Evolutionary conservation across 2,329 filamentous ascomycete species (phyloP).

Genomic region (Teratosphaeria zuluensis): DNA sequence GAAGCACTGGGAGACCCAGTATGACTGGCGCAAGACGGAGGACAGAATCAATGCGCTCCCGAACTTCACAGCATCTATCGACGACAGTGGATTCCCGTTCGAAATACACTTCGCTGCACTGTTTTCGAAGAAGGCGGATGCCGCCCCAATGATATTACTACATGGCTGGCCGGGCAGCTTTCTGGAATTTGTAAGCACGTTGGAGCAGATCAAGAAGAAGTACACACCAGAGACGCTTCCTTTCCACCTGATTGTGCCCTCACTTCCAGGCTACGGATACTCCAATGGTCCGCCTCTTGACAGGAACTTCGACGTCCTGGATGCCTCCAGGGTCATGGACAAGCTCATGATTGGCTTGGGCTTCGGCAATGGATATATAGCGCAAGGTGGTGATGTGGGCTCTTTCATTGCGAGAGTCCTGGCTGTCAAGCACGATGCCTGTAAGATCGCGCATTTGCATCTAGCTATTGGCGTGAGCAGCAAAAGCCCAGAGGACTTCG

Average conservation of each 20-base stretch:
- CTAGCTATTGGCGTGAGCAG: conserved; percentile 9
- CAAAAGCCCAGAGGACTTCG: conserved; percentile 1
- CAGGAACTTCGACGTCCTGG: conserved; percentile 32
- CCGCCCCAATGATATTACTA: conserved; percentile 42
- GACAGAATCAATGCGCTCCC: conserved; percentile 40
- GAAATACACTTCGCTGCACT: conserved; percentile 46
- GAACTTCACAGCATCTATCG: conserved; percentile 38
- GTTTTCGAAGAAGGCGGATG: conserved; percentile 42
- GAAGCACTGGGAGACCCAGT: conserved; percentile 34
- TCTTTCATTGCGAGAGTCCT: conserved; percentile 36
- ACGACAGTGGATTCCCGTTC: conserved; percentile 28
- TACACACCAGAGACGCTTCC: conserved; percentile 44
- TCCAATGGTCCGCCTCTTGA: conserved; percentile 40
- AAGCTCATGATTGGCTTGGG: conserved; percentile 45
- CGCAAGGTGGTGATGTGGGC: conserved; percentile 50
- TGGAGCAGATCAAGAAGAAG: conserved; percentile 37
- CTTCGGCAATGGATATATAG: conserved; percentile 42
- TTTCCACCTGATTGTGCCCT: conserved; percentile 49
- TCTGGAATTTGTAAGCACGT: conserved; percentile 46
- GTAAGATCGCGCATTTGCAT: conserved; percentile 33
- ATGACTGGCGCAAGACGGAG: conserved; percentile 40
- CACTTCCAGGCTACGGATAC: conserved; percentile 45
- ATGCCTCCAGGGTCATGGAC: conserved; percentile 39
- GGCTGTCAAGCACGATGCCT: conserved; percentile 33
- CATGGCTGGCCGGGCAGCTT: conserved; percentile 49